phyloP scores from a whole-genome alignment of 2,329 filamentous ascomycete genomes.

The Fusarium armeniacum region DNA sequence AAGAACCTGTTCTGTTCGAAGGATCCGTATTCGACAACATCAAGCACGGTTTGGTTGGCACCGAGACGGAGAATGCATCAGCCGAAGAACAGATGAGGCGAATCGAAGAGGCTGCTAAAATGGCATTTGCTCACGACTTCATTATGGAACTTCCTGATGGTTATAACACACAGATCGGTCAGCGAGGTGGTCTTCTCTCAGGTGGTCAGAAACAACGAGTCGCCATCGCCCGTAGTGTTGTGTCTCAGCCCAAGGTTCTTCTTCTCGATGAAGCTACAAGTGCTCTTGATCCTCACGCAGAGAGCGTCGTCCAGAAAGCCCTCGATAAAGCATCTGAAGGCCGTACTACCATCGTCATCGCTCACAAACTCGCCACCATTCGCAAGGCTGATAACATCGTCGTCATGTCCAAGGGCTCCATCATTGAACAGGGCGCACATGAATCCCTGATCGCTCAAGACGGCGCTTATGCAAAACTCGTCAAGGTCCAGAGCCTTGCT shows the following conservation, averaged over 20 bases:
- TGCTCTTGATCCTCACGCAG: constrained; percentile 61
- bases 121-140: constrained; percentile 66
- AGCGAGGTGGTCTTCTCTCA: constrained; percentile 73
- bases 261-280: constrained; percentile 77
- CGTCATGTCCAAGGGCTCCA: constrained; percentile 48
- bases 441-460: constrained; percentile 64
- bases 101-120: constrained; percentile 62
- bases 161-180: constrained; percentile 70
- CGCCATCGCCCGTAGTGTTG: constrained; percentile 74
- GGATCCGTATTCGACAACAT: constrained; percentile 69
- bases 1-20: constrained; percentile 62
- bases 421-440: constrained; percentile 55
- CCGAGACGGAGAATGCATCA: constrained; percentile 55
- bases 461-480: constrained; percentile 67
- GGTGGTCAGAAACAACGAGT: constrained; percentile 76
- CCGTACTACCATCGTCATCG: constrained; percentile 74
- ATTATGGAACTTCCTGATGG: constrained; percentile 62
- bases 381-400: constrained; percentile 53
- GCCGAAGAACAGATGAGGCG: constrained; percentile 59
- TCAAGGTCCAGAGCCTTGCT: constrained; percentile 58
- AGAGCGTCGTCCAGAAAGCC: constrained; percentile 66
- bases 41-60: constrained; percentile 62
- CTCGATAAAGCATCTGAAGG: constrained; percentile 66
- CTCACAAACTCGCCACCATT: constrained; percentile 65
- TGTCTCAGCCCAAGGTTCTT: constrained; percentile 71